Base-by-base conservation (phyloP, 2,329 filamentous ascomycete genomes). In the Diaporthe vaccinii region DNA sequence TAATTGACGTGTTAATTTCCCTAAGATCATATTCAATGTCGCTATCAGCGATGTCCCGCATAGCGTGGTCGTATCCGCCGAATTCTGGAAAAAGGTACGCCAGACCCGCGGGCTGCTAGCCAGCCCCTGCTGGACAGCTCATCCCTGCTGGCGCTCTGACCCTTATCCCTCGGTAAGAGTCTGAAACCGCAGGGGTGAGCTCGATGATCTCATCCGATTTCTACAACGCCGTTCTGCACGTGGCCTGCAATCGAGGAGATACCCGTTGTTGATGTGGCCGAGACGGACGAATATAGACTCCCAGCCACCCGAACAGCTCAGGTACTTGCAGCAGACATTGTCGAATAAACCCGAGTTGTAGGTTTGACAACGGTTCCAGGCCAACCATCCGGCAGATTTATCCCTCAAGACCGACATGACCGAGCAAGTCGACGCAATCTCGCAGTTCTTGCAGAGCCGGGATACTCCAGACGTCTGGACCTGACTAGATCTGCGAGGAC, bases 181-280 rank as follows among this genome's bases (percentile, higher is more conserved):
- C 71, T 73, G 71, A 73, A 73, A 73, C 71, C 15, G 71, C 58
- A 73, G 58, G 71, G 71, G 44, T 65, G 49, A 65, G 57, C 46
- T 62, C 57, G 70, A 41, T 61, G 49, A 53, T 44, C n/a, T 55
- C 41, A 61, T 62, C 61, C 41, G 61, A 65, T 65, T 17, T 55
- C 31, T 73, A 61, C 36, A 22, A 36, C 49, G 58, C 36, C 25
- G 61, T 65, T 34, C 61, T 59, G 71, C 58, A 73, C 49, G 71
- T 73, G 71, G 70, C 70, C 49, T 49, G 55, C 22, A 25, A 25
- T 10, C 7, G 46, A 25, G 62, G 46, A 49, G 28, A 53, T 51
- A 12, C 44, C 25, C 46, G 65, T 53, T 25, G 46, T 53, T 28
- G 34, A 55, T 17, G 34, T 28, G 49, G 49, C 25, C 49, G 34